Conservation (phyloP, 805 yeast genomes). For the Barnettozyma vustinii region DNA sequence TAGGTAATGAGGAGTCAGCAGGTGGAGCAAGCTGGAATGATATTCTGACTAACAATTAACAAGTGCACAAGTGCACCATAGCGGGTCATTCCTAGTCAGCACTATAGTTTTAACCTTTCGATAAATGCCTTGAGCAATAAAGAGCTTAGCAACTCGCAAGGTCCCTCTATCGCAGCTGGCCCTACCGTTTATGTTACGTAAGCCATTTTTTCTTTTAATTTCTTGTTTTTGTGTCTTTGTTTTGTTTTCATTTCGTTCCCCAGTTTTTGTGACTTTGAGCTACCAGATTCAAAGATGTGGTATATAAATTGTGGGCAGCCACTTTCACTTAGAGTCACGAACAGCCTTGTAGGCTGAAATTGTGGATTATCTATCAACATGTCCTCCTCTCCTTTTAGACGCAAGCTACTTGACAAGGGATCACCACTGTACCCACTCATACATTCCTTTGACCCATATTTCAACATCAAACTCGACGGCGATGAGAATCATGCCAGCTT, state of each 20-base stretch:
- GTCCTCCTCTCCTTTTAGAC: background rate
- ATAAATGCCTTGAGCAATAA: no score
- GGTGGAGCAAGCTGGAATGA: no score
- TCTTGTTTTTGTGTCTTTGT: background rate
- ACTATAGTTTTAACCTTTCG: no score
- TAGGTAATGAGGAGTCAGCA: background rate
- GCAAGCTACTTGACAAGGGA: background rate
- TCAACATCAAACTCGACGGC: constrained; percentile 1
- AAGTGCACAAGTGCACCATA: no score
- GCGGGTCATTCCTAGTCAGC: no score
- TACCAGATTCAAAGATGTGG: background rate
- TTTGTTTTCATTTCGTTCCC: background rate
- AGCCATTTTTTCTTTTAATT: no score
- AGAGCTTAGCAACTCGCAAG: no score
- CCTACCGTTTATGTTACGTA: no score
- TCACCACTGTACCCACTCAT: background rate
- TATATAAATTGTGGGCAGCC: background rate
- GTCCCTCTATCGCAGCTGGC: no score
- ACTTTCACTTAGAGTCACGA: background rate
- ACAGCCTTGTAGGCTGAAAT: background rate
- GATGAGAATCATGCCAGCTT: constrained; percentile 1
- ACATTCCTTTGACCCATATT: constrained; percentile 3
- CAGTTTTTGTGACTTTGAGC: background rate
- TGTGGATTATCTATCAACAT: background rate
- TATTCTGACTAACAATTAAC: no score